A percentile compares a stretch with the other conserved stretches of the same genome.
These are phyloP conservation scores for Cucurbita argyrosperma DNA, from an alignment of 306 rosid genomes.

Conservation along the genomic window DNA sequence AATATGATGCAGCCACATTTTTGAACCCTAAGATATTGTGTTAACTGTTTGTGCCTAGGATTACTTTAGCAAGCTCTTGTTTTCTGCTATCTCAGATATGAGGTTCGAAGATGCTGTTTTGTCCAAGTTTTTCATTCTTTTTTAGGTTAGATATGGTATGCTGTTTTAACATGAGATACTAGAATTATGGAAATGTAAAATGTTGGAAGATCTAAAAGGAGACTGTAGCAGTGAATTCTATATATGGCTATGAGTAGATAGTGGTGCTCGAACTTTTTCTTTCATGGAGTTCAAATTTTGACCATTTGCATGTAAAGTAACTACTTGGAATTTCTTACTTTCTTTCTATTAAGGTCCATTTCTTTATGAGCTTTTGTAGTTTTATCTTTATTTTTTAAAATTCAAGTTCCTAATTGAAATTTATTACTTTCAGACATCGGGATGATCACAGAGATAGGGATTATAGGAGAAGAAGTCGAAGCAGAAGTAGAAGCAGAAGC, in stretches of 20 bases:
- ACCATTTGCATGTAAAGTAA: background rate
- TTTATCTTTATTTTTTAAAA: background rate
- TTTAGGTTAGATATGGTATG: background rate
- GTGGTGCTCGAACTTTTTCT: background rate
- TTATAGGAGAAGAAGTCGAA: conserved; percentile 53
- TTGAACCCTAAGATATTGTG: background rate
- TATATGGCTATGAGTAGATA: background rate
- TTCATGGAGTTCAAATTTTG: background rate
- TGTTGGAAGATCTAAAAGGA: background rate
- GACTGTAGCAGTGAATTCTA: background rate
- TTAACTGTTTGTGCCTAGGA: background rate
- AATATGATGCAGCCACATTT: background rate
- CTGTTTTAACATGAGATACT: background rate
- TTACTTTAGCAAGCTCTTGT: background rate
- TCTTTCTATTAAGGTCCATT: too few relatives aligned
- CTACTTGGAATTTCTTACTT: background rate
- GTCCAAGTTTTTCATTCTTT: background rate
- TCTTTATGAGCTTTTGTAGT: too few relatives aligned
- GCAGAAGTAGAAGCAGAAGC: conserved; percentile 74
- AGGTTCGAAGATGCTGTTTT: background rate
- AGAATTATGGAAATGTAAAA: background rate
- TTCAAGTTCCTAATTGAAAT: background rate
- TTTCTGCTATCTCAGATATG: background rate
- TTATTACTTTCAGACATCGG: conserved; percentile 22
- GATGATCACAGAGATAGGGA: conserved; percentile 52